A percentile compares a stretch with the other conserved stretches of the same genome.
Conservation (phyloP, 148 eudicot species). For the Camellia sinensis region DNA sequence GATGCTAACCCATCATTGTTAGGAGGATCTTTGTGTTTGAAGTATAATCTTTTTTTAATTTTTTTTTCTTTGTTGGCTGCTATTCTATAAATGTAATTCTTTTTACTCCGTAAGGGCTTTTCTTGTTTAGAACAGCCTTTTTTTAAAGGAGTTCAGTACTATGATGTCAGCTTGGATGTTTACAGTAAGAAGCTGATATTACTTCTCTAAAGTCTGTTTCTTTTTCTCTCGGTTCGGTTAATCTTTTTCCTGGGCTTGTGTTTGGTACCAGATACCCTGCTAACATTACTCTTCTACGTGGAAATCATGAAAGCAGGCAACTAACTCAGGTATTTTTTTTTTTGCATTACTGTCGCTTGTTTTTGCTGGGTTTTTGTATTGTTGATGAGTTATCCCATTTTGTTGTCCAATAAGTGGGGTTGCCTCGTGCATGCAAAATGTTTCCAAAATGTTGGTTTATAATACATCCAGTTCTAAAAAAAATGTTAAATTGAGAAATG, state of each 20-base stretch:
- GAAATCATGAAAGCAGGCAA: slow-evolving; percentile 99
- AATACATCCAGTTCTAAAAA: too few relatives aligned
- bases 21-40: background rate
- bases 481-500: background rate
- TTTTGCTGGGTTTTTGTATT: background rate
- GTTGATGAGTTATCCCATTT: background rate
- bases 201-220: background rate
- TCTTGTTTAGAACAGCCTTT: background rate
- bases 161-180: background rate
- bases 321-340: slow-evolving; percentile 66
- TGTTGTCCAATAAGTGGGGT: background rate
- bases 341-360: background rate
- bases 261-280: slow-evolving; percentile 78
- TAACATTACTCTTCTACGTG: slow-evolving; percentile 92
- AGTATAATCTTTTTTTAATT: background rate
- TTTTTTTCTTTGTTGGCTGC: background rate
- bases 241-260: slow-evolving; percentile 4
- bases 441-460: background rate
- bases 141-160: background rate
- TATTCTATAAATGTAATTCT: background rate
- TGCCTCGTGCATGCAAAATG: background rate
- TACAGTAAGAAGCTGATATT: background rate
- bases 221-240: background rate
- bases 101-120: background rate
- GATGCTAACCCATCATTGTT: background rate